Conservation (phyloP, 176 grass and related monocot genomes). For the Bonia amplexicaulis region DNA sequence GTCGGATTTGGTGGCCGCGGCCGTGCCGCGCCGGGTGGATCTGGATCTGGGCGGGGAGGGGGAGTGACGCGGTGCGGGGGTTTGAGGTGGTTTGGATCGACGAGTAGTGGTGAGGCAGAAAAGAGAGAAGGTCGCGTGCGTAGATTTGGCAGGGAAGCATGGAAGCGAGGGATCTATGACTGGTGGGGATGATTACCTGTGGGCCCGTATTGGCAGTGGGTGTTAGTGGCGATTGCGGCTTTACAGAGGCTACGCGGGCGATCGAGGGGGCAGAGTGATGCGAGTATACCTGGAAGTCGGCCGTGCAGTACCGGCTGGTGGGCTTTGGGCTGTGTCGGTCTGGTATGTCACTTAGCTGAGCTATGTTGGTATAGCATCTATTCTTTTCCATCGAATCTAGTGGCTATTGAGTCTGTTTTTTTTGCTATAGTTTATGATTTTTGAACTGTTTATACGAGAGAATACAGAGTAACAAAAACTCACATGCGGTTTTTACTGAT, state of each 20-base stretch:
- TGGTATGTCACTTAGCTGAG: too few relatives aligned
- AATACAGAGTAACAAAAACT: too few relatives aligned
- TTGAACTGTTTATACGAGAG: too few relatives aligned
- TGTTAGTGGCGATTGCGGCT: background rate
- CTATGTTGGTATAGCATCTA: too few relatives aligned
- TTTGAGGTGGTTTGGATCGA: constrained; percentile 56
- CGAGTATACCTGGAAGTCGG: too few relatives aligned
- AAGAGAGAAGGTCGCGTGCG: constrained; percentile 24
- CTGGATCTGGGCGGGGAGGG: constrained; percentile 51
- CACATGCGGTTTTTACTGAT: too few relatives aligned
- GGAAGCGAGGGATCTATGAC: background rate
- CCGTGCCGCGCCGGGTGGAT: constrained; percentile 46
- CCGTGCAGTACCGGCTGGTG: too few relatives aligned
- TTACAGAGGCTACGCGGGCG: background rate
- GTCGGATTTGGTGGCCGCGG: constrained; percentile 34
- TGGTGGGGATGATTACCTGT: background rate
- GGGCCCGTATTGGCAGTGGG: background rate
- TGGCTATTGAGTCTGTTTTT: too few relatives aligned
- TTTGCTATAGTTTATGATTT: too few relatives aligned
- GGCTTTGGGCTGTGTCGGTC: too few relatives aligned
- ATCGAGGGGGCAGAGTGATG: constrained; percentile 19
- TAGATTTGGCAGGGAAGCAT: constrained; percentile 25
- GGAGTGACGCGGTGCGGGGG: background rate
- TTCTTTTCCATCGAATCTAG: too few relatives aligned
- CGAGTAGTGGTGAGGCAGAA: background rate